Evolutionary conservation across 805 yeast species (phyloP), one percentile per base, ranked within the genome.

Genomic region (Kodamaea sagamina): DNA sequence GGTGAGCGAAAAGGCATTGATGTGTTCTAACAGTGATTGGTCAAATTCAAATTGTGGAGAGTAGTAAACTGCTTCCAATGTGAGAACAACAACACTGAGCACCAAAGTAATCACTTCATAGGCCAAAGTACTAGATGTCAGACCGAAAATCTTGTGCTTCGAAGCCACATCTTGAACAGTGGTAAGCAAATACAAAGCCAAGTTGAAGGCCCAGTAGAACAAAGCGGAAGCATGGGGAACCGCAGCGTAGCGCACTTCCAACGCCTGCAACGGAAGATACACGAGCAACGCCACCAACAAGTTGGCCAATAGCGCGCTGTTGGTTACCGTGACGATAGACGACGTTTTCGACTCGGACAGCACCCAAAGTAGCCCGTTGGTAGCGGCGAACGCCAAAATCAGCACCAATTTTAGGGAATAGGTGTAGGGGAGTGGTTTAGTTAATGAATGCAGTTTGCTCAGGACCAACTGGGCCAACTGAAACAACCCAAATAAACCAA

Each of bases 31-130:
- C 7, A 58, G 48, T 35, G 48, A 46, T 8, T 41, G 39, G 35
- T 58, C 62, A 61, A 67, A 43, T 35, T 59, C 62, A 4, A 47
- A 43, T 4, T 55, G 43, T 0, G 65, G 63, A 4, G 51, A 22
- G 50, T 54, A 61, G 43, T 44, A 49, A 32, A 29, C 44, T 6
- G 42, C 41, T 43, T 59, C 62, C 32, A 55, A 44, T 17, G 44
- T 28, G 27, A 55, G 51, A 16, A 51, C 36, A 10, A 43, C 36
- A 12, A 17, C 4, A 6, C 58, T 41, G 37, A 48, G 47, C 36
- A 43, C 32, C 12, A 47, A 22, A 17, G 49, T 39, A 13, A 45
- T 34, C 11, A 48, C 17, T 41, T 55, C 62, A 13, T 43, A 18
- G 12, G 29, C 32, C 18, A 22, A 25, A 11, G 46, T 25, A 4